Base-by-base conservation (phyloP, 108 stramenopile species). In the Cyclotella choctawhatcheeana region DNA sequence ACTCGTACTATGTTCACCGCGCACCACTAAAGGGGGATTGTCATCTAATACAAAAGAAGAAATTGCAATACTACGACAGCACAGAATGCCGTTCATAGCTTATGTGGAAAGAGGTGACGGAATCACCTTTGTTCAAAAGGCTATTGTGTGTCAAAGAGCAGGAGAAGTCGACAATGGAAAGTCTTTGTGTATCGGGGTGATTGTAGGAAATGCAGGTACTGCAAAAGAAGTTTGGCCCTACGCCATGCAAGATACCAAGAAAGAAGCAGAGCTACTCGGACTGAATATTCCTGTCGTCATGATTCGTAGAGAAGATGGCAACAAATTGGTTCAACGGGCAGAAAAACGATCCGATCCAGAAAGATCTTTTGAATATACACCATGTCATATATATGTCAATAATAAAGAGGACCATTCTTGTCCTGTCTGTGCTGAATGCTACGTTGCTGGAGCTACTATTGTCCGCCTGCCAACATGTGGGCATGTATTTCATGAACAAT, bases 401-500 rank as follows among this genome's bases (percentile, higher is more conserved):
- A 51, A 53, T 2, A 74, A 64, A 71, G 43, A 80, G 18, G 44
- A 66, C 8, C 35, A 72, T 68, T 61, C 71, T 26, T 96, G 94
- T 65, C 76, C 86, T 21, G 82, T 96, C 17, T 96, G 94, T 58
- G 74, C 78, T 3, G 92, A 93, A 25, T 21, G 52, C 0, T 85
- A 86, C 40, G 40, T 55, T 14, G n/a, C 80, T 3, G 77, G 77
- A 14, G 76, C 86, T 7, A 89, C 82, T 17, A 77, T 89, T n/a
- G 37, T 96, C 58, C 83, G 82, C 17, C 56, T 96, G 32, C 90
- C 94, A 3, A 34, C 58, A 0, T 96, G 94, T 78, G 80, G 83
- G 17, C 94, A 96, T 73, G 52, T 86, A 0, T 96, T 96, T 73
- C 94, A 96, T 67, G 90, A 93, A 62, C n/a, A 43, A 16, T 96